phyloP scores from a whole-genome alignment of 441 rosid species.

The Omphalea diandra region DNA sequence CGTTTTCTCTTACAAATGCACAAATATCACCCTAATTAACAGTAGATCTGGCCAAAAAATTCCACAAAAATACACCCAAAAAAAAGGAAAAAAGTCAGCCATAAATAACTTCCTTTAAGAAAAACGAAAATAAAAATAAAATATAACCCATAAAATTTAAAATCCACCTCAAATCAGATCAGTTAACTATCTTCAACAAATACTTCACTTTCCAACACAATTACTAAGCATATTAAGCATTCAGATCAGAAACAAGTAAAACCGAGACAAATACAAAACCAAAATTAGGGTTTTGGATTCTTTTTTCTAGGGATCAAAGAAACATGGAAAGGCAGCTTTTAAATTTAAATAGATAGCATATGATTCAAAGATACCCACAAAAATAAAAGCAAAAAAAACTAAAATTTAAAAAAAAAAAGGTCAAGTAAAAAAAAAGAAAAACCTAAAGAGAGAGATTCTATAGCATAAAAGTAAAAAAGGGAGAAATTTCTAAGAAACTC shows the following conservation, averaged over 20 bases:
- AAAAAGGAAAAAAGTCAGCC: constrained; percentile 29
- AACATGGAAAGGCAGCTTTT: constrained; percentile 41
- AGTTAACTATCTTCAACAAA: constrained; percentile 19
- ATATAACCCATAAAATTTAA: neutral
- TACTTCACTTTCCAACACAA: constrained; percentile 20
- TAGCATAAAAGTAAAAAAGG: constrained; percentile 19
- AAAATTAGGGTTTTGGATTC: constrained; percentile 37
- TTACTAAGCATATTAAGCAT: constrained; percentile 23
- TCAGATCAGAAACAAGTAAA: constrained; percentile 11
- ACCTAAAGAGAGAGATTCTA: constrained; percentile 10
- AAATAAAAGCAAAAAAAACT: constrained; percentile 24
- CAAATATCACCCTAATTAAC: constrained; percentile 31
- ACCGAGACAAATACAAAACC: constrained; percentile 6
- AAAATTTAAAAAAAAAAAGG: constrained; percentile 27
- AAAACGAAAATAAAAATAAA: neutral
- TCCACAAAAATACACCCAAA: constrained; percentile 19
- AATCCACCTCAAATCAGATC: constrained; percentile 41
- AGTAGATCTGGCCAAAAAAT: constrained; percentile 59
- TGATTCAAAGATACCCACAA: constrained; percentile 36
- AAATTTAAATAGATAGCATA: constrained; percentile 32
- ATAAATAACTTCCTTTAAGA: constrained; percentile 5
- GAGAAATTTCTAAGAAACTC: constrained; percentile 42
- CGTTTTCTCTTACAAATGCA: constrained; percentile 36
- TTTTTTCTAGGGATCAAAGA: constrained; percentile 36
- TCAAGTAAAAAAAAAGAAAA: constrained; percentile 20